Evolutionary conservation across 805 yeast species (phyloP).

Genomic region (Saccharomycopsis capsularis): DNA sequence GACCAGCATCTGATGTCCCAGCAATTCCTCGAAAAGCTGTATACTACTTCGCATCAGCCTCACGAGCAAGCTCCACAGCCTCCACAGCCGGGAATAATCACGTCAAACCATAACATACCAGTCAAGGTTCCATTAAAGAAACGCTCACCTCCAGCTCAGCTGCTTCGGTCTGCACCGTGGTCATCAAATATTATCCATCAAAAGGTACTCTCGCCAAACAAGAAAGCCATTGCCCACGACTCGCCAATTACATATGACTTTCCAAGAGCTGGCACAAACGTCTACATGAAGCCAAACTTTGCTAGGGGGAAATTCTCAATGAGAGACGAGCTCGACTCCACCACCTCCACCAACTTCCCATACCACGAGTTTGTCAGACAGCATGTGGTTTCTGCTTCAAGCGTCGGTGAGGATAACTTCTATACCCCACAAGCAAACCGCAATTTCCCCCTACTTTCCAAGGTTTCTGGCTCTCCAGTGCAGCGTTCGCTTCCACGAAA

Average conservation of each 20-base stretch:
- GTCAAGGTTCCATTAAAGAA: not conserved
- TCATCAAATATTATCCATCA: not conserved
- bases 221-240: not conserved
- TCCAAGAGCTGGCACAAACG: not conserved
- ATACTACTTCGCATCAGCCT: no score
- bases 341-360: not conserved
- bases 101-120: not conserved
- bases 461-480: not conserved
- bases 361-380: conserved; percentile 9
- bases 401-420: conserved; percentile 3
- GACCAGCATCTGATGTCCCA: no score
- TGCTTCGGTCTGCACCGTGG: no score
- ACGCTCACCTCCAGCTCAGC: not conserved
- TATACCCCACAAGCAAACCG: no score
- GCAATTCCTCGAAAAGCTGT: no score
- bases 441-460: conserved; percentile 1
- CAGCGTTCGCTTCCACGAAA: no score
- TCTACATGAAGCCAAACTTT: not conserved
- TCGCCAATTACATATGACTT: conserved; percentile 16
- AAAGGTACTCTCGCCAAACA: not conserved
- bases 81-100: not conserved
- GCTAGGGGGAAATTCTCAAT: not conserved
- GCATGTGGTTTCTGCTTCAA: conserved; percentile 5
- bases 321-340: not conserved
- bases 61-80: not conserved